Percentiles rank a stretch among this genome's conserved stretches.
Conservation (phyloP, 2,329 filamentous ascomycete species). For the Cladophialophora carrionii region DNA sequence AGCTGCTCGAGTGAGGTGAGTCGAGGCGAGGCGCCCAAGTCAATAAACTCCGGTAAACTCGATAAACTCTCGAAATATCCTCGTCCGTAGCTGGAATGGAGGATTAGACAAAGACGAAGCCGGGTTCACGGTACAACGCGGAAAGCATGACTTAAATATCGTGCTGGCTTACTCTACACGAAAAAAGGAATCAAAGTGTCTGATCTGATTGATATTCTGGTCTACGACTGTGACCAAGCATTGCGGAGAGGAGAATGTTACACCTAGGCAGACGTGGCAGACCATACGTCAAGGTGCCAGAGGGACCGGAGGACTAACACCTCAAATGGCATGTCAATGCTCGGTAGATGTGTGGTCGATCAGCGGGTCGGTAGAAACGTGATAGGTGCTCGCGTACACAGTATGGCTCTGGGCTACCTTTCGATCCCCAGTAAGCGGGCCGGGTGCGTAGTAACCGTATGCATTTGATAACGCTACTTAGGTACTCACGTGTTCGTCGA, state of each 20-base stretch:
- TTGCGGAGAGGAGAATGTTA: constrained; percentile 11
- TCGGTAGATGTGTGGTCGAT: constrained; percentile 1
- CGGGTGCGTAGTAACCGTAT: not conserved
- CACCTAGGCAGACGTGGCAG: constrained; percentile 2
- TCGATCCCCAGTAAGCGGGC: constrained; percentile 8
- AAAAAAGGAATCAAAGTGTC: not conserved
- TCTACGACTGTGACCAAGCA: not conserved
- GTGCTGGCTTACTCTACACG: not conserved
- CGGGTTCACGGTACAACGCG: not conserved
- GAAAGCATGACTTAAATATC: not conserved
- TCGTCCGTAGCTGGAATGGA: not conserved
- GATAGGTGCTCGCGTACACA: not conserved
- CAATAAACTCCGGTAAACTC: no score
- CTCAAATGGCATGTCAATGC: not conserved
- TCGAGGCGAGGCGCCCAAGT: no score
- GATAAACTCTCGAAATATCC: no score
- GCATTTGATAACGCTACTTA: constrained; percentile 4
- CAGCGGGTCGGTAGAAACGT: not conserved
- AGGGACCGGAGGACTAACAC: not conserved
- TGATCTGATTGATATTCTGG: not conserved
- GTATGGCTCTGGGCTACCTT: not conserved
- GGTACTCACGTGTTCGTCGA: not conserved
- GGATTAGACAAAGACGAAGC: not conserved
- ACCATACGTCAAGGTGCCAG: not conserved
- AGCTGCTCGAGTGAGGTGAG: no score